A percentile compares a stretch with the other conserved stretches of the same genome.
Conservation (phyloP, 169 alveolate genomes). For the Eimeria acervulina region DNA sequence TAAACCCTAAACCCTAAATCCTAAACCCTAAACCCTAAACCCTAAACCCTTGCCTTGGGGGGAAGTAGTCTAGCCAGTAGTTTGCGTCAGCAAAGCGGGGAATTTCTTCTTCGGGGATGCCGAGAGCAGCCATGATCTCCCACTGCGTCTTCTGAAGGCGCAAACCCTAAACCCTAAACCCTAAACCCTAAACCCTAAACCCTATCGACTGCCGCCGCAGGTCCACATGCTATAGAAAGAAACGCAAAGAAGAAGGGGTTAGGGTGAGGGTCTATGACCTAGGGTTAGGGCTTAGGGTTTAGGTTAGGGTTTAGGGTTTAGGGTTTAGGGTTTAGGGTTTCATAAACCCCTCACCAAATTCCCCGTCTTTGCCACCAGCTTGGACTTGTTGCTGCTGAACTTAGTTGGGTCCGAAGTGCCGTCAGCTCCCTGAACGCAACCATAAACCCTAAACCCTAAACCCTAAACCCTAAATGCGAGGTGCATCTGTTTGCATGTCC, state of each 20-base stretch:
- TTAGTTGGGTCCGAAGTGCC: constrained; percentile 45
- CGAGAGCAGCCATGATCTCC: constrained; percentile 95
- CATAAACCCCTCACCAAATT: constrained; percentile 56
- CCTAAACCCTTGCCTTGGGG: constrained; percentile 90
- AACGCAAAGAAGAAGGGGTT: too few species aligned
- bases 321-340: constrained; percentile 42
- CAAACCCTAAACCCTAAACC: constrained; percentile 9
- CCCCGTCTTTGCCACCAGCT: constrained; percentile 41
- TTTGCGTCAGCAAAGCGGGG: constrained; percentile 97
- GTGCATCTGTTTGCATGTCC: too few species aligned
- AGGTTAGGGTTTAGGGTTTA: background rate
- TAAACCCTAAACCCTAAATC: constrained; percentile 11
- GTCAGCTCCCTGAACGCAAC: background rate
- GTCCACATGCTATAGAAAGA: too few species aligned
- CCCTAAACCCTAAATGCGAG: constrained; percentile 40
- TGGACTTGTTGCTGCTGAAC: constrained; percentile 49
- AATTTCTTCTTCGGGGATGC: constrained; percentile 96
- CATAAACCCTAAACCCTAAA: constrained; percentile 34
- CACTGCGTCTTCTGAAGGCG: constrained; percentile 90
- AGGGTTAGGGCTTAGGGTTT: too few species aligned
- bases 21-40: constrained; percentile 33
- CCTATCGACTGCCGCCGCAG: too few species aligned
- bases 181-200: constrained; percentile 15
- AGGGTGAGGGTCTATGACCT: too few species aligned
- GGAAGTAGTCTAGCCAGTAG: constrained; percentile 98